Base-by-base conservation (phyloP, 306 rosid genomes). In the Cotoneaster glaucophyllus region DNA sequence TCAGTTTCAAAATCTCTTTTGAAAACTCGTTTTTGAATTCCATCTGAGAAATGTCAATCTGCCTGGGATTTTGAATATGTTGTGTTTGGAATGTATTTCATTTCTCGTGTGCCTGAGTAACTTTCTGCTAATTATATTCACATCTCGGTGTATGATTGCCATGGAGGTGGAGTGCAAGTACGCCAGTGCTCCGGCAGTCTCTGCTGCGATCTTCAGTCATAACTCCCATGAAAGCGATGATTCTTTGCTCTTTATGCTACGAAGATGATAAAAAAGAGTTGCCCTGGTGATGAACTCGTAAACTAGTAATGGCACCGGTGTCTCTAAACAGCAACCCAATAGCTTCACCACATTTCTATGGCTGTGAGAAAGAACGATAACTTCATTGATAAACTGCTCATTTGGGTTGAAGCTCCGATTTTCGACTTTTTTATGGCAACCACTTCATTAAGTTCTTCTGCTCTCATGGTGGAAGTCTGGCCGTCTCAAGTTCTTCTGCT, bases 261-360 rank as follows among this genome's bases (percentile, higher is more conserved):
- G 84, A 3, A 81, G 34, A 29, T 76, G 78, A 11, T 44, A 34
- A 17, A 3, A 17, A 3, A 77, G 50, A 43, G 75, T 77, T 5
- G 75, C 78, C 0, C 73, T 66, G 63, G 4, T 8, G n/a, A 77
- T 71, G 78, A 76, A 81, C 78, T 76, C 84, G 8, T 81, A 66
- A 24, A 81, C 81, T 18, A 67, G 44, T 5, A 71, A 2, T 32
- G 85, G 85, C 14, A 66, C 78, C 7, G 34, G 75, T 22, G 75
- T 66, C 61, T 81, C 81, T 5, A 81, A 45, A 58, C 78, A 81
- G 34, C 85, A 81, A 15, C 84, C 84, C 3, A 81, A 15, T 4
- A 81, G 75, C 63, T 53, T 71, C 44, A 72, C 81, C 57, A 72
- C 84, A 57, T 81, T 81, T 18, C 74, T 65, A n/a, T 76, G 84